These are phyloP conservation scores for Aspergillus ruber DNA, from an alignment of 2,329 filamentous ascomycete genomes.

Conservation along the genomic window DNA sequence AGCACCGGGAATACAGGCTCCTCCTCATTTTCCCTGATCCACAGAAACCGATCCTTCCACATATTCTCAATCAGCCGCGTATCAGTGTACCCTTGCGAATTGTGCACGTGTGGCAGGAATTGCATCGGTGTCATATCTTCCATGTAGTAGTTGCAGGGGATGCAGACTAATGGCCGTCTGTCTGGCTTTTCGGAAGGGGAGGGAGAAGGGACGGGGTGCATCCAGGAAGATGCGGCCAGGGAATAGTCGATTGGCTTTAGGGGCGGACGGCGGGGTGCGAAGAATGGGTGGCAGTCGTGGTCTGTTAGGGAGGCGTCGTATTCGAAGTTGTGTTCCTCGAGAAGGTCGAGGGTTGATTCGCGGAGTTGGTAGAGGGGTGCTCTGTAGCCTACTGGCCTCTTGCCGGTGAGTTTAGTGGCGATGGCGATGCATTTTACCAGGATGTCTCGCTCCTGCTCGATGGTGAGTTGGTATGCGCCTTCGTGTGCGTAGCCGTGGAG, in stretches of 20 bases:
- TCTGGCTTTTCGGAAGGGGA: slow-evolving; percentile 14
- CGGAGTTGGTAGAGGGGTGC: slow-evolving; percentile 34
- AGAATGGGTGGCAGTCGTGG: slow-evolving; percentile 38
- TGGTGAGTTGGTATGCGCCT: slow-evolving; percentile 62
- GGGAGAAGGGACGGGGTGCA: slow-evolving; percentile 33
- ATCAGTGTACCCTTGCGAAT: slow-evolving; percentile 54
- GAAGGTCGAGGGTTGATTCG: slow-evolving; percentile 34
- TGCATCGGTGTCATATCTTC: slow-evolving; percentile 44
- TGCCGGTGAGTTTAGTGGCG: slow-evolving; percentile 64
- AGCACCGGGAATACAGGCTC: slow-evolving; percentile 46
- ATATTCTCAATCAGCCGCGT: slow-evolving; percentile 52
- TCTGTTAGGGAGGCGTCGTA: slow-evolving; percentile 40
- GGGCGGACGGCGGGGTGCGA: slow-evolving; percentile 30
- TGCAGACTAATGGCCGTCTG: slow-evolving; percentile 31
- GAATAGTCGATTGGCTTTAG: slow-evolving; percentile 38
- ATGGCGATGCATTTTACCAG: slow-evolving; percentile 67
- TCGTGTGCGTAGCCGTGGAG: slow-evolving; percentile 61
- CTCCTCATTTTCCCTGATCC: slow-evolving; percentile 43
- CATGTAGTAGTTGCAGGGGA: slow-evolving; percentile 43
- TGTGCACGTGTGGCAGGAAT: slow-evolving; percentile 39
- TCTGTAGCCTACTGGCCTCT: slow-evolving; percentile 50
- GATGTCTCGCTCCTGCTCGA: slow-evolving; percentile 67
- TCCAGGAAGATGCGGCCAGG: slow-evolving; percentile 38
- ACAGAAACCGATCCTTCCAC: slow-evolving; percentile 56
- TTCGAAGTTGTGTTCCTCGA: slow-evolving; percentile 37